Base-by-base conservation (phyloP, 1,284 basidiomycete genomes). In the Melampsora larici-populina region DNA sequence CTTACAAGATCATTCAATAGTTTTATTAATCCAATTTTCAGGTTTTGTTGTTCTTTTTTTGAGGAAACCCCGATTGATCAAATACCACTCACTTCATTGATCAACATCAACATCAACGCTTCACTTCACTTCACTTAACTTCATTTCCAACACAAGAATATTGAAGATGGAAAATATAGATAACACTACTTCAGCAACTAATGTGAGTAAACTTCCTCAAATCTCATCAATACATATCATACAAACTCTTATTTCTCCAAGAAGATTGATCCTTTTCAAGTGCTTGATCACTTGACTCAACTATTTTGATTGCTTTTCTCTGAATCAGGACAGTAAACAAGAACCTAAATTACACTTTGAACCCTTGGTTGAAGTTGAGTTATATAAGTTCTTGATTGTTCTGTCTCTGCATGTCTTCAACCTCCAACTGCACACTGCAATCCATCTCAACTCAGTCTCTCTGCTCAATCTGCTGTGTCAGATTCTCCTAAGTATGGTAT, bases 401-500 rank as follows among this genome's bases (percentile, higher is more conserved):
- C 36, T n/a, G n/a, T n/a, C n/a, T 60, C 74, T 55, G 40, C 26
- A 43, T 24, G 21, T 24, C 66, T 18, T 66, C 51, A 29, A 68
- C 66, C 65, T 68, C 24, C 7, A n/a, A 24, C 63, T 58, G 49
- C 21, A 31, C 72, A 21, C 49, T 67, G 7, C 62, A 63, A 24
- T 49, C 51, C 43, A 21, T 55, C n/a, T 55, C 71, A 62, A 36
- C 62, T 33, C 9, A 65, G 13, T 65, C 64, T 36, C 24, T 55
- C 21, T 55, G 64, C 48, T 67, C 58, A n/a, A 67, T 76, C 55
- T 26, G 43, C 21, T 33, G 65, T 26, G 21, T 55, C 40, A 58
- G 60, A 36, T 40, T 36, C 26, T 68, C 74, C 24, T 51, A 21
- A 58, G 29, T 58, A 58, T 58, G 55, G 55, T 58, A 58, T 66